phyloP scores from a whole-genome alignment of 139 green algal genomes.

The Chara braunii region DNA sequence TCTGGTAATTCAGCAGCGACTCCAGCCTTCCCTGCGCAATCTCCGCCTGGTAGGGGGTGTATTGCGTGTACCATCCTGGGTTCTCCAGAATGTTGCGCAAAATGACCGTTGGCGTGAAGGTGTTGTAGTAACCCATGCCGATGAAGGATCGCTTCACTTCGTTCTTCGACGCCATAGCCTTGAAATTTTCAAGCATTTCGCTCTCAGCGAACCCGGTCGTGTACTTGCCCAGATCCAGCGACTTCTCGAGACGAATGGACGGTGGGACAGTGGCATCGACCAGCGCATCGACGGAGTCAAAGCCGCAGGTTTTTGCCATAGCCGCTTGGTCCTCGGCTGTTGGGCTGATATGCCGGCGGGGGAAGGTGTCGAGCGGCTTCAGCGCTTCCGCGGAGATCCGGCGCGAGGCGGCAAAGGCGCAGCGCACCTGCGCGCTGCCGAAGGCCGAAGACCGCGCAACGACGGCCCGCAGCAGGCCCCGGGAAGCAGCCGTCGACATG shows the following conservation, averaged over 20 bases:
- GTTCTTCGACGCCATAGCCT: conserved; percentile 93
- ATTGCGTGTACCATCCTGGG: conserved; percentile 99
- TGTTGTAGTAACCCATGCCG: conserved; percentile 97
- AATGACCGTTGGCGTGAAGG: conserved; percentile 85
- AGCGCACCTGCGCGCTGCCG: too few relatives aligned
- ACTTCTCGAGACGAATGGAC: conserved; percentile 66
- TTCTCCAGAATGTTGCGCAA: conserved; percentile 98
- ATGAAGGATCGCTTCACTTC: conserved; percentile 91
- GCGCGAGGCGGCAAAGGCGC: too few relatives aligned
- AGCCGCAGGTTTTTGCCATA: conserved; percentile 79
- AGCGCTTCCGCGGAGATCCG: conserved; percentile 64
- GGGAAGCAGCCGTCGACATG: too few relatives aligned
- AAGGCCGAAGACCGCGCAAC: too few relatives aligned
- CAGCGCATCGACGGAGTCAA: conserved; percentile 73
- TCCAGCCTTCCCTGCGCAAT: conserved; percentile 76
- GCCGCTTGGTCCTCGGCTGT: conserved; percentile 57
- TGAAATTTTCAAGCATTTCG: conserved; percentile 70
- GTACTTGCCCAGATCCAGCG: conserved; percentile 80
- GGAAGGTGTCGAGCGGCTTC: conserved; percentile 83
- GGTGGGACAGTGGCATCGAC: conserved; percentile 89
- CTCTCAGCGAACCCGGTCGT: conserved; percentile 75
- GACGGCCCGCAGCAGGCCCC: too few relatives aligned
- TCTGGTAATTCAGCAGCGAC: conserved; percentile 98
- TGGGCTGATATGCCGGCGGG: conserved; percentile 88
- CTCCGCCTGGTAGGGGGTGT: conserved; percentile 93